Evolutionary conservation across 2,329 filamentous ascomycete species (phyloP), one percentile per base, ranked within the genome.

Genomic region (Penicillium sp.): DNA sequence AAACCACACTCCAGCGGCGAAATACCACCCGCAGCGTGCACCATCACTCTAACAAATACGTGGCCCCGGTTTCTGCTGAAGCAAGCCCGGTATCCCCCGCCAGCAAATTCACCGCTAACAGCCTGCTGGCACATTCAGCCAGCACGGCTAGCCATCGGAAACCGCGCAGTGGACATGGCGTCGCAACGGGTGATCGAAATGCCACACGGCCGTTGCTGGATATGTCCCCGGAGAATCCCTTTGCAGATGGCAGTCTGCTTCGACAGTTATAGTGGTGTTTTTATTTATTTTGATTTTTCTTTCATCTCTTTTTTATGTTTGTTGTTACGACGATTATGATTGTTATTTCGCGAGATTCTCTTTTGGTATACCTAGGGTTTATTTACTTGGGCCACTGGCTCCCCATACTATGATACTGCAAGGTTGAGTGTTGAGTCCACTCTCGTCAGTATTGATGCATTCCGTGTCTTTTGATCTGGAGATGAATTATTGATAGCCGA

Each of bases 211-310:
- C 78, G 10, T 68, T 81, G 67, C 62, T 80, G 13, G 76, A 80
- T 60, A 59, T 80, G 52, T 69, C 69, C 5, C 68, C 71, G 0
- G 67, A 70, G 13, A 79, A 73, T 31, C 72, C 75, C 5, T 80
- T 79, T 60, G 72, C 69, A 4, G 75, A 78, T 58, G 78, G 78
- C 3, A 80, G 78, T 65, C 58, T 80, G 45, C 64, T 80, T 15
- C 68, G 72, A n/a, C 67, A 70, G 40, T 51, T 71, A 21, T 71
- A 53, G 55, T 25, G 10, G 40, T 11, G 21, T n/a, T n/a, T n/a
- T 9, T 3, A 40, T 40, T 16, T 19, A 9, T 10, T 23, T 19
- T 25, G 1, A 16, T 4, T 31, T 19, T 16, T 3, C 10, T 39
- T 16, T 16, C 8, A 21, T 29, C 23, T 16, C 6, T 39, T n/a